phyloP scores from a whole-genome alignment of 176 grass and related monocot species.

The Rhynchospora breviuscula region DNA sequence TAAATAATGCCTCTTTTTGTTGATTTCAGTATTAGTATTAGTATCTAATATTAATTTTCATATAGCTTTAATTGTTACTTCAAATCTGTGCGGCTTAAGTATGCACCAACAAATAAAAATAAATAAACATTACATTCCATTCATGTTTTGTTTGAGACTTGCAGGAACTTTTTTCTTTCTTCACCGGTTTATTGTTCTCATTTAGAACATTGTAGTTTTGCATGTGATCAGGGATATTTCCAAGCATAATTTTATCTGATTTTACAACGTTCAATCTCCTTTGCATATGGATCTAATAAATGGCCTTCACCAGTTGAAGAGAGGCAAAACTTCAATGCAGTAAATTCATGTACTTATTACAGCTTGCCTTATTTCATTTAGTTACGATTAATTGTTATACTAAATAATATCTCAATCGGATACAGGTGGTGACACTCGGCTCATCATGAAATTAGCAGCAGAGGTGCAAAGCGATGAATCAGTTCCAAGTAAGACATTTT shows the following conservation, averaged over 20 bases:
- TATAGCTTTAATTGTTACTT: too few species aligned
- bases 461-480: not conserved
- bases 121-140: too few species aligned
- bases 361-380: not conserved
- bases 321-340: slow-evolving; percentile 1
- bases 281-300: not conserved
- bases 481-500: not conserved
- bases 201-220: not conserved
- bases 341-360: slow-evolving; percentile 19
- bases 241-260: not conserved
- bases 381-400: not conserved
- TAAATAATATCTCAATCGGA: not conserved
- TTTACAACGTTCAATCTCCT: not conserved
- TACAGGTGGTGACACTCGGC: not conserved
- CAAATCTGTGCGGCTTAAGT: too few species aligned
- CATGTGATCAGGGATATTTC: not conserved
- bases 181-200: not conserved
- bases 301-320: not conserved
- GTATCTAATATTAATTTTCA: too few species aligned
- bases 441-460: slow-evolving; percentile 9
- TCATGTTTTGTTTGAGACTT: too few species aligned
- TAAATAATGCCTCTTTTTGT: too few species aligned
- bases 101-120: too few species aligned
- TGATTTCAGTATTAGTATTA: too few species aligned
- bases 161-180: too few species aligned